These are phyloP conservation scores for Paramecium octaurelia DNA, from an alignment of 73 alveolate genomes.

Conservation along the genomic window DNA sequence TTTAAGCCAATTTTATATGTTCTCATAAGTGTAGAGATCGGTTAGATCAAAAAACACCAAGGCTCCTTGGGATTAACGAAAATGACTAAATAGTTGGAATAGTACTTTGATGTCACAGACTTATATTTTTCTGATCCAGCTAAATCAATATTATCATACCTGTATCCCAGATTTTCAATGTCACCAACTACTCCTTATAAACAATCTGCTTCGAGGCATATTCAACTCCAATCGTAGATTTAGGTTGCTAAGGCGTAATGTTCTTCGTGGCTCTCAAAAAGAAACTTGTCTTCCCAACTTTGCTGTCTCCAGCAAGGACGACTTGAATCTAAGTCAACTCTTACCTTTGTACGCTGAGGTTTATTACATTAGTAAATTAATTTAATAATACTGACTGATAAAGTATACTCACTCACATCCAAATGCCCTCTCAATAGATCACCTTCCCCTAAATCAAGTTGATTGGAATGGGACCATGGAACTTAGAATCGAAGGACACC, in stretches of 20 bases:
- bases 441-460: background rate
- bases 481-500: background rate
- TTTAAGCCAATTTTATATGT: constrained; percentile 68
- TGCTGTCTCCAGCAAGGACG: constrained; percentile 80
- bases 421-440: background rate
- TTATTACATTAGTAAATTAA: background rate
- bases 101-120: constrained; percentile 36
- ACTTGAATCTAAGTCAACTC: background rate
- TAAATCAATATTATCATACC: background rate
- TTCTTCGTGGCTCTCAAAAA: constrained; percentile 45
- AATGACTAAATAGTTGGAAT: constrained; percentile 46
- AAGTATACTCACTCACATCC: background rate
- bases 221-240: constrained; percentile 59
- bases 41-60: constrained; percentile 71
- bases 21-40: constrained; percentile 58
- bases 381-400: background rate
- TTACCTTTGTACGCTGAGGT: background rate
- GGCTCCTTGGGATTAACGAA: constrained; percentile 70
- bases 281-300: constrained; percentile 82
- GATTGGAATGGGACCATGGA: constrained; percentile 7
- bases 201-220: constrained; percentile 21
- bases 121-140: constrained; percentile 63
- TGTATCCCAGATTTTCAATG: constrained; percentile 55
- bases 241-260: background rate
- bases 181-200: background rate